Conservation (phyloP, 306 rosid genomes). For the Cucumis melo region DNA sequence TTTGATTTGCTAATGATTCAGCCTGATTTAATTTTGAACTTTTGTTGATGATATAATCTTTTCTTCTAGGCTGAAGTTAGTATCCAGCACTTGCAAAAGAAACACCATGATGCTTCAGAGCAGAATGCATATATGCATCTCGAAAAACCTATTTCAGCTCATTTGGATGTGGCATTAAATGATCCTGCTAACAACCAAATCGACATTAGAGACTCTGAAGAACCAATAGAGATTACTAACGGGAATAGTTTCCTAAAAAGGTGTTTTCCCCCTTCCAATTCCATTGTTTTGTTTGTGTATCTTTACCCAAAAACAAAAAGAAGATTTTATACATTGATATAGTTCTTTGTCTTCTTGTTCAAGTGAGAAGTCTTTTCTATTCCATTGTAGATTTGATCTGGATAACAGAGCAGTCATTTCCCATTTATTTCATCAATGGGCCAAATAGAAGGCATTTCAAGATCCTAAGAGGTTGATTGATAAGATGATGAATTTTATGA, state of each 20-base stretch:
- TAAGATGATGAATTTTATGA: conserved; percentile 39
- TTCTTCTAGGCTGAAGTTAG: conserved; percentile 44
- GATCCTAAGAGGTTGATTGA: conserved; percentile 82
- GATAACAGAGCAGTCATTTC: conserved; percentile 71
- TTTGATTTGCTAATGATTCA: neutral
- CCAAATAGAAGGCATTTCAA: conserved; percentile 90
- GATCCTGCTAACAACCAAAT: conserved; percentile 17
- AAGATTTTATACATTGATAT: too few relatives aligned
- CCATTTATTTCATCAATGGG: conserved; percentile 84
- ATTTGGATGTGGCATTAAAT: conserved; percentile 27
- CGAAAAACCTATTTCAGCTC: conserved; percentile 18
- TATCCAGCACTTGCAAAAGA: conserved; percentile 19
- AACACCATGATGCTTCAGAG: conserved; percentile 24
- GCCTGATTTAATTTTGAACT: neutral
- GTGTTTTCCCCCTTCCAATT: too few relatives aligned
- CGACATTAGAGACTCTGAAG: too few relatives aligned
- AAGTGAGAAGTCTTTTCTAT: neutral
- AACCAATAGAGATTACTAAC: too few relatives aligned
- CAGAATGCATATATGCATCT: conserved; percentile 8
- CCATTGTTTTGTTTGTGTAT: too few relatives aligned
- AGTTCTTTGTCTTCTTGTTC: too few relatives aligned
- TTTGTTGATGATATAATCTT: conserved; percentile 11
- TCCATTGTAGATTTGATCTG: conserved; percentile 47
- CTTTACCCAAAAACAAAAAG: too few relatives aligned
- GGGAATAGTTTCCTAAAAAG: too few relatives aligned